phyloP scores from a whole-genome alignment of 768 basidiomycete species.

The Mycena metata region DNA sequence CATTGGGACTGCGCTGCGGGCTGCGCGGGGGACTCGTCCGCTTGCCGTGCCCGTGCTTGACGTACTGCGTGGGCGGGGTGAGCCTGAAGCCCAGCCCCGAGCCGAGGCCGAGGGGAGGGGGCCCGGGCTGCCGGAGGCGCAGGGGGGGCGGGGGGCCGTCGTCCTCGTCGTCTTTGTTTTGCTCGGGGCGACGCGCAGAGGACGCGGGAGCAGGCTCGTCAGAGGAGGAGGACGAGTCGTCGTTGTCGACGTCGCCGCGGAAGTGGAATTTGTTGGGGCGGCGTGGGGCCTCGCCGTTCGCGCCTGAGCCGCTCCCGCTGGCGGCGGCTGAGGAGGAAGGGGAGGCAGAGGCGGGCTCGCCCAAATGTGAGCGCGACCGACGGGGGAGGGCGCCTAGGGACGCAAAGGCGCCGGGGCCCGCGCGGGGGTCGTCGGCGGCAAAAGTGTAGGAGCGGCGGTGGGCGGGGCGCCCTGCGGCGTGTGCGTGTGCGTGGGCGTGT shows the following conservation, averaged over 20 bases:
- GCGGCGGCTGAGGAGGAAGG: too few relatives aligned
- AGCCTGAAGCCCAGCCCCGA: slow-evolving; percentile 2
- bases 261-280: slow-evolving; percentile 57
- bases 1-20: slow-evolving; percentile 39
- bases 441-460: slow-evolving; percentile 55
- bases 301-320: too few relatives aligned
- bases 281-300: too few relatives aligned
- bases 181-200: slow-evolving; percentile 32
- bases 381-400: slow-evolving; percentile 62
- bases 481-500: too few relatives aligned
- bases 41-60: neutral
- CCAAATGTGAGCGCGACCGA: slow-evolving; percentile 42
- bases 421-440: slow-evolving; percentile 47
- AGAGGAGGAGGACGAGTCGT: slow-evolving; percentile 51
- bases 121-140: slow-evolving; percentile 34
- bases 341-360: too few relatives aligned
- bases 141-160: slow-evolving; percentile 42
- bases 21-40: neutral
- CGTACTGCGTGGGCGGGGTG: slow-evolving; percentile 1
- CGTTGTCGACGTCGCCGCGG: slow-evolving; percentile 48
- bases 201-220: slow-evolving; percentile 45
- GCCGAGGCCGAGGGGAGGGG: neutral
- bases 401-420: slow-evolving; percentile 61
- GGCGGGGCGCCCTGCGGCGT: slow-evolving; percentile 48
- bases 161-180: slow-evolving; percentile 40